Base-by-base conservation (phyloP, 2,329 filamentous ascomycete genomes). In the Pseudogymnoascus sp. region DNA sequence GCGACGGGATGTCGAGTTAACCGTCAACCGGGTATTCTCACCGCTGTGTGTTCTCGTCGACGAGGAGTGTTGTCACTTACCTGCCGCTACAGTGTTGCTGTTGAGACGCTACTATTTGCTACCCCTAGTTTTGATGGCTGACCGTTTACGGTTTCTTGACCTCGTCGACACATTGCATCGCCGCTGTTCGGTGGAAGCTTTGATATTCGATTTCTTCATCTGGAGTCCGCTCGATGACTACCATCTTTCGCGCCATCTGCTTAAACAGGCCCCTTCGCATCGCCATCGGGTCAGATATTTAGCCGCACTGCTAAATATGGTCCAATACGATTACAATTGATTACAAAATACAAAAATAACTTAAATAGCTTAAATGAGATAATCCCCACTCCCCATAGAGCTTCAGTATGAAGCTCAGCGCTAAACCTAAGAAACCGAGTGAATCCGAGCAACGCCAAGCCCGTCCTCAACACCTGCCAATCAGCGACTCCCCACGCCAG, bases 361-460 rank as follows among this genome's bases (percentile, higher is more conserved):
- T 56, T 56, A 34, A 49, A 53, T 34, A 34, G 25, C n/a, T 56
- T 56, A 34, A 56, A 56, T 56, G n/a, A 34, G 23, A 3, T 4
- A 56, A 56, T 34, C 28, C 28, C 25, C 49, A 34, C 49, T 34
- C 2, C 5, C n/a, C 5, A 1, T 56, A 5, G 49, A 56, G 28
- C 28, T 56, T 56, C 8, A 16, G 49, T 56, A 21, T 56, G n/a
- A 56, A 56, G 11, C 9, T 21, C 28, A 18, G 28, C 49, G 46
- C 46, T 34, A 34, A 34, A 7, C n/a, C 25, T 5, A 18, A 14
- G 46, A 56, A 56, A 18, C n/a, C 46, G 46, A 34, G 46, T 18
- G 46, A 56, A 56, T 56, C 12, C 46, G 46, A 56, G 46, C 5
- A 34, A 18, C n/a, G 46, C 46, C 46, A 56, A 56, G 46, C 46